phyloP scores from a whole-genome alignment of 345 rosid genomes.

The Physaria fendleri region DNA sequence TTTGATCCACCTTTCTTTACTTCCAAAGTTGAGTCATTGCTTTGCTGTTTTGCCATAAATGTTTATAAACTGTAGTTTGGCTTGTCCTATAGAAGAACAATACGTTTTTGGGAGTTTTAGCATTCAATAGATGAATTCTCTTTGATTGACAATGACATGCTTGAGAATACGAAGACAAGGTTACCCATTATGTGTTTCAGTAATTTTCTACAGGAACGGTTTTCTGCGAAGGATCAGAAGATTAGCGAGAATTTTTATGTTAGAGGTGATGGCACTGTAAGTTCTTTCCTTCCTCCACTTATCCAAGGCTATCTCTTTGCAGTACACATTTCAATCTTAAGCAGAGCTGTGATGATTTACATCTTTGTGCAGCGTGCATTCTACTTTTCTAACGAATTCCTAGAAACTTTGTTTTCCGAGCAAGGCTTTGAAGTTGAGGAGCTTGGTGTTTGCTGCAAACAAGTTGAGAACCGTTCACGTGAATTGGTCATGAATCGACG shows the following conservation, averaged over 20 bases:
- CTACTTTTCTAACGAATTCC: slow-evolving; percentile 79
- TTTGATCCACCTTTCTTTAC: slow-evolving; percentile 22
- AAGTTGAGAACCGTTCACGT: slow-evolving; percentile 87
- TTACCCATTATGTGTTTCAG: not conserved
- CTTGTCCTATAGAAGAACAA: not conserved
- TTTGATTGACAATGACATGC: not conserved
- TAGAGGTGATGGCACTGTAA: slow-evolving; percentile 97
- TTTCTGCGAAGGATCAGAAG: slow-evolving; percentile 72
- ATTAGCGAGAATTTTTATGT: slow-evolving; percentile 84
- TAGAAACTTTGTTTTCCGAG: slow-evolving; percentile 54
- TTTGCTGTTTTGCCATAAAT: too few species aligned
- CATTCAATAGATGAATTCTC: not conserved
- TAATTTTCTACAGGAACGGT: slow-evolving; percentile 64
- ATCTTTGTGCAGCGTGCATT: slow-evolving; percentile 62
- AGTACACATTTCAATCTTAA: slow-evolving; percentile 2
- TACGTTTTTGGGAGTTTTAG: not conserved
- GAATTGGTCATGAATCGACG: slow-evolving; percentile 88
- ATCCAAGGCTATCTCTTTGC: not conserved
- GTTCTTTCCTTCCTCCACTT: slow-evolving; percentile 25
- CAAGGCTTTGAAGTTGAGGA: slow-evolving; percentile 74
- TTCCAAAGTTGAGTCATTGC: not conserved
- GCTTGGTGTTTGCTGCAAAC: slow-evolving; percentile 70
- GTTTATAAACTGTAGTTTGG: not conserved
- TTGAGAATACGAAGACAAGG: not conserved
- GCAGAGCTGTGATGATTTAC: not conserved